These are phyloP conservation scores for Tolypocladium ovalisporum DNA, from an alignment of 2,329 filamentous ascomycete species.

Conservation along the genomic window DNA sequence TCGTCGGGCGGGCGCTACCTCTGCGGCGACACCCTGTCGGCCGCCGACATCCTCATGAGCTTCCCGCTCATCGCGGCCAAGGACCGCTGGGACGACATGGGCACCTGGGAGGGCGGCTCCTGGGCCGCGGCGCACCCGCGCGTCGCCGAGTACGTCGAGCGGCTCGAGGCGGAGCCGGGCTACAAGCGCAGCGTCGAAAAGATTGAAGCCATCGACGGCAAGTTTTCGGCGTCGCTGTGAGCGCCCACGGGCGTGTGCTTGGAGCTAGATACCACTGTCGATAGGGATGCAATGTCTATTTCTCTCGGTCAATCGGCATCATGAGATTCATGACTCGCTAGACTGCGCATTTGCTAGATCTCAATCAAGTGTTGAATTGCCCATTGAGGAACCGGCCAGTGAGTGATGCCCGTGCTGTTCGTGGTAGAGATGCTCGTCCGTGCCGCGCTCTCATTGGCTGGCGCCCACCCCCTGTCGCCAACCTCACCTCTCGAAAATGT, in stretches of 20 bases:
- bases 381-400: not conserved
- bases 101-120: slow-evolving; percentile 28
- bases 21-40: slow-evolving; percentile 36
- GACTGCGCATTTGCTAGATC: not conserved
- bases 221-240: slow-evolving; percentile 12
- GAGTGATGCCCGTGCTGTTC: too few relatives aligned
- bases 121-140: slow-evolving; percentile 30
- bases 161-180: slow-evolving; percentile 33
- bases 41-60: slow-evolving; percentile 43
- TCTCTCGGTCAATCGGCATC: not conserved
- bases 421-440: not conserved
- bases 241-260: not conserved
- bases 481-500: slow-evolving; percentile 1
- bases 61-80: slow-evolving; percentile 37
- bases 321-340: not conserved
- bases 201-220: slow-evolving; percentile 37
- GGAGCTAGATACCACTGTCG: not conserved
- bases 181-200: slow-evolving; percentile 37
- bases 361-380: not conserved
- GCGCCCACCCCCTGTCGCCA: not conserved
- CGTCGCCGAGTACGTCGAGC: slow-evolving; percentile 34
- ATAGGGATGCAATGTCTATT: not conserved
- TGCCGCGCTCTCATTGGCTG: not conserved
- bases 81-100: slow-evolving; percentile 26
- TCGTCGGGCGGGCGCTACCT: slow-evolving; percentile 35